These are phyloP conservation scores for Epichloe baconii DNA, from an alignment of 2,329 filamentous ascomycete species.

Conservation along the genomic window DNA sequence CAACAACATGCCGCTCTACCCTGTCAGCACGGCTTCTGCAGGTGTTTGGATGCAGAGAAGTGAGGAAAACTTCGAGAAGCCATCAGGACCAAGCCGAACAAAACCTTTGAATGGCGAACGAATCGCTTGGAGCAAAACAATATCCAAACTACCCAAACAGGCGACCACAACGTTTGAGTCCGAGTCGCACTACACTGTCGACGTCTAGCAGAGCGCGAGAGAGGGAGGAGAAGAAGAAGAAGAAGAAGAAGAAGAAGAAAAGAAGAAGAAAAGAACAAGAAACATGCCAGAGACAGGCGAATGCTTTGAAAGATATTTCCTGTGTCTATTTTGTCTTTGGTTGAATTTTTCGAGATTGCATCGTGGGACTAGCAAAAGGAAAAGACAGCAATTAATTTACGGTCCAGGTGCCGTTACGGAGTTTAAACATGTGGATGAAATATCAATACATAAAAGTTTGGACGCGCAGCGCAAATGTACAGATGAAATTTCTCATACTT, in stretches of 20 bases:
- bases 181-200: not conserved
- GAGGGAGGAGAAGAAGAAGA: too few species aligned
- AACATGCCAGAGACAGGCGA: too few species aligned
- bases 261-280: too few species aligned
- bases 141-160: not conserved
- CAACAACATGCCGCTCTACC: constrained; percentile 42
- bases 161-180: constrained; percentile 3
- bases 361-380: not conserved
- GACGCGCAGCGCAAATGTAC: too few species aligned
- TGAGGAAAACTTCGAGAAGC: constrained; percentile 24
- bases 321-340: not conserved
- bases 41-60: constrained; percentile 27
- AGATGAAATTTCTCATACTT: too few species aligned
- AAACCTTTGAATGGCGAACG: constrained; percentile 20
- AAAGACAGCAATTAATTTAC: not conserved
- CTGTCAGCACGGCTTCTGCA: constrained; percentile 30
- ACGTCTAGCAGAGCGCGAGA: too few species aligned
- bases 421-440: not conserved
- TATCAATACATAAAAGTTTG: not conserved
- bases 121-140: constrained; percentile 2
- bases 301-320: too few species aligned
- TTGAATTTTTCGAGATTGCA: not conserved
- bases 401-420: not conserved
- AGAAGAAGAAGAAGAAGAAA: too few species aligned
- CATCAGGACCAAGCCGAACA: constrained; percentile 27